These are phyloP conservation scores for Aphanomyces euteiches DNA, from an alignment of 352 stramenopile genomes.

Conservation along the genomic window DNA sequence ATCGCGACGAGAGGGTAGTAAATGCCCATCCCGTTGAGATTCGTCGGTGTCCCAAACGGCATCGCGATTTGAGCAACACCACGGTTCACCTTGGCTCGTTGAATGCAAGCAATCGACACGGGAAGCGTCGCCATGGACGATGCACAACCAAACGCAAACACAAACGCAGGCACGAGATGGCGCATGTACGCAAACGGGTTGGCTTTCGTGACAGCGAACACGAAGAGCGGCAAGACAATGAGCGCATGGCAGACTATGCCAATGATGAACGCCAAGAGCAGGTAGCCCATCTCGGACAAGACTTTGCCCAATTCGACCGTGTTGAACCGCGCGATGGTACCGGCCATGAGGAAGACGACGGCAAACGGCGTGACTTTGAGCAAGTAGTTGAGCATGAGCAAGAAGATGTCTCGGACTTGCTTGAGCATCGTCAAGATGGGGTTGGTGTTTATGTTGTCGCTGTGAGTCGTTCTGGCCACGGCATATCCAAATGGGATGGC, in stretches of 20 bases:
- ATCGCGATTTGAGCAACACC: no score
- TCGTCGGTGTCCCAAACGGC: slow-evolving; percentile 55
- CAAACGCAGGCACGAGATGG: slow-evolving; percentile 58
- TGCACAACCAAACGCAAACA: slow-evolving; percentile 59
- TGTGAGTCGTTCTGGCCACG: slow-evolving; percentile 44
- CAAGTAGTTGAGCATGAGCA: slow-evolving; percentile 69
- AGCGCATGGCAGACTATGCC: slow-evolving; percentile 45
- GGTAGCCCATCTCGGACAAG: slow-evolving; percentile 50
- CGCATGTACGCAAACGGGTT: slow-evolving; percentile 71
- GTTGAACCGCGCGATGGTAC: slow-evolving; percentile 43
- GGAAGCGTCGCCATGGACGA: slow-evolving; percentile 66
- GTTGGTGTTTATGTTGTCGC: slow-evolving; percentile 40
- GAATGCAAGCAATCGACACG: slow-evolving; percentile 58
- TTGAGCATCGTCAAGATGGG: slow-evolving; percentile 43
- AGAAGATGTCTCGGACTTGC: slow-evolving; percentile 62
- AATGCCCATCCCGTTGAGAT: slow-evolving; percentile 54
- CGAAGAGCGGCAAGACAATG: slow-evolving; percentile 53
- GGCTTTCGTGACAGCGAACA: slow-evolving; percentile 58
- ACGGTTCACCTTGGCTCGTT: slow-evolving; percentile 39
- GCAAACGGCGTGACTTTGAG: slow-evolving; percentile 64
- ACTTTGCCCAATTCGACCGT: slow-evolving; percentile 34
- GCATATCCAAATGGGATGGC: slow-evolving; percentile 62
- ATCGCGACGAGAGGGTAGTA: slow-evolving; percentile 60
- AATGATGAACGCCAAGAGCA: slow-evolving; percentile 40
- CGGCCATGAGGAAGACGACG: slow-evolving; percentile 68